Conservation (phyloP, 2,329 filamentous ascomycete genomes). For the Magnaporthales sp. region DNA sequence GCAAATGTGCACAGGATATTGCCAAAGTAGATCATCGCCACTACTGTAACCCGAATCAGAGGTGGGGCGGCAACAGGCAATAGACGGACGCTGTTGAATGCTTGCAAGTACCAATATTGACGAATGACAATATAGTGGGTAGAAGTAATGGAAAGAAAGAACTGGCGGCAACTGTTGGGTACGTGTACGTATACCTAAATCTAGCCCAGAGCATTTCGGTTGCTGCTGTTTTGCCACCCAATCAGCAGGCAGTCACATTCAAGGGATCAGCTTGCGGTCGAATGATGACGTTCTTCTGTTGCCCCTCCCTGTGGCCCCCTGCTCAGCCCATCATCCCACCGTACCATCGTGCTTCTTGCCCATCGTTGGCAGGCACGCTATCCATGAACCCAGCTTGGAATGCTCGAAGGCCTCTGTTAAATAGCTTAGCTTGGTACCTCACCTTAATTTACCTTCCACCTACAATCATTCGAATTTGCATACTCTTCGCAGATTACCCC, state of each 20-base stretch:
- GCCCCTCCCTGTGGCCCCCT: slow-evolving; percentile 5
- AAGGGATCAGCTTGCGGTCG: neutral
- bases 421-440: neutral
- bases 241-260: neutral
- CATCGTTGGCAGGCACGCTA: neutral
- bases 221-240: neutral
- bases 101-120: too few relatives aligned
- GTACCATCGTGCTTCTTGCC: neutral
- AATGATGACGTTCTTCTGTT: neutral
- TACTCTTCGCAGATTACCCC: neutral
- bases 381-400: neutral
- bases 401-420: too few relatives aligned
- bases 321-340: neutral
- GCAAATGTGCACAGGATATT: neutral
- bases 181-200: neutral
- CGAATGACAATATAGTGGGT: too few relatives aligned
- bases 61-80: neutral
- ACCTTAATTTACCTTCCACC: neutral
- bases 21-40: neutral
- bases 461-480: neutral
- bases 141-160: neutral
- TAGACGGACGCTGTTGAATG: too few relatives aligned
- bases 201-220: neutral
- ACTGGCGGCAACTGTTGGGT: neutral
- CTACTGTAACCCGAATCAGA: neutral